A percentile compares a stretch with the other conserved stretches of the same genome.
Evolutionary conservation across 495 filamentous ascomycete species (phyloP).

Genomic region (Hypoxylon fragiforme): DNA sequence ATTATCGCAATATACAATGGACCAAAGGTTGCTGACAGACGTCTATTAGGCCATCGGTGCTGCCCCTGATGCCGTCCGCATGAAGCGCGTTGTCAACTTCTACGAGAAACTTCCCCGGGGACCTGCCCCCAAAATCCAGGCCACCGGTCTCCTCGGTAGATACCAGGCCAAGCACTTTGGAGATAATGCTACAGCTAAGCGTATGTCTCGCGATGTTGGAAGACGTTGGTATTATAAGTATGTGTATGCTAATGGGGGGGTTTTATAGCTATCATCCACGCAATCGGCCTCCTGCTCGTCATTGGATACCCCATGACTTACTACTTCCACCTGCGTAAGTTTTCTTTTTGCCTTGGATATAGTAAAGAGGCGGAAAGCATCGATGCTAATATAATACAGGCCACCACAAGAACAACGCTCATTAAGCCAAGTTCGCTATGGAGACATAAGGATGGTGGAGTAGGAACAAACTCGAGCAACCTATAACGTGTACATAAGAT

Average conservation of each 20-base stretch:
- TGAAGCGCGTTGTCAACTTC: slow-evolving; percentile 96
- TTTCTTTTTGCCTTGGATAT: background rate
- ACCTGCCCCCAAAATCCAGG: slow-evolving; percentile 74
- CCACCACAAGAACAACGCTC: slow-evolving; percentile 99
- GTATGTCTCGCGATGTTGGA: slow-evolving; percentile 60
- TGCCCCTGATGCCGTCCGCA: slow-evolving; percentile 89
- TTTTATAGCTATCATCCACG: slow-evolving; percentile 77
- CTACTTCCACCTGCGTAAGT: slow-evolving; percentile 99
- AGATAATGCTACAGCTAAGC: slow-evolving; percentile 81
- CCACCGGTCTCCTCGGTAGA: slow-evolving; percentile 76
- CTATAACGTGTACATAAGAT: slow-evolving; percentile 50
- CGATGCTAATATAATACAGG: slow-evolving; percentile 59
- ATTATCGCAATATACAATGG: background rate
- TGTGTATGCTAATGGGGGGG: slow-evolving; percentile 31
- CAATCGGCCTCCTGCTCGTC: slow-evolving; percentile 71
- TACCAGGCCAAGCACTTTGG: slow-evolving; percentile 96
- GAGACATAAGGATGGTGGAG: slow-evolving; percentile 7
- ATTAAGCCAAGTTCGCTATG: slow-evolving; percentile 59
- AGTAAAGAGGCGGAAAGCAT: background rate
- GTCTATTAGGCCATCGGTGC: slow-evolving; percentile 77
- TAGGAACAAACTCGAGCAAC: slow-evolving; percentile 26
- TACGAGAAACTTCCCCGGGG: slow-evolving; percentile 97
- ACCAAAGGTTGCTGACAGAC: slow-evolving; percentile 38
- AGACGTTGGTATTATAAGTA: slow-evolving; percentile 18
- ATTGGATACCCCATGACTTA: slow-evolving; percentile 95